These are phyloP conservation scores for Trichoderma sp. DNA, from an alignment of 2,329 filamentous ascomycete genomes.

Conservation along the genomic window DNA sequence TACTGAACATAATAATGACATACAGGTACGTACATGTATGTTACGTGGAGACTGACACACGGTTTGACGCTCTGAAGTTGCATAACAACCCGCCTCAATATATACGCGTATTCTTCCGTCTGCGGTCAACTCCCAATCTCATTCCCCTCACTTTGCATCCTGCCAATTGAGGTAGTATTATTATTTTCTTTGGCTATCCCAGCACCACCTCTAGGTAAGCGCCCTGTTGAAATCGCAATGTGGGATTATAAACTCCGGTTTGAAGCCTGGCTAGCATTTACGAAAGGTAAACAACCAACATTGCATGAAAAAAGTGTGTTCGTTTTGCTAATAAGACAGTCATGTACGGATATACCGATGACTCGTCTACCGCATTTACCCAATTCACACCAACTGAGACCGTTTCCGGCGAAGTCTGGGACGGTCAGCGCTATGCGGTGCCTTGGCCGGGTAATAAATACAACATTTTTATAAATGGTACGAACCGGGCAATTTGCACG, in stretches of 20 bases:
- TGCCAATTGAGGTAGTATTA: not conserved
- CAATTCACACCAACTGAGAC: conserved; percentile 5
- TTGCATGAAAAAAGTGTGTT: not conserved
- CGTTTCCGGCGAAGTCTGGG: not conserved
- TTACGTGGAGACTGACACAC: not conserved
- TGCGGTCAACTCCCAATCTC: not conserved
- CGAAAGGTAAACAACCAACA: not conserved
- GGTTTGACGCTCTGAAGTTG: not conserved
- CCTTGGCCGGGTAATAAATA: conserved; percentile 29
- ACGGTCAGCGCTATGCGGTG: conserved; percentile 12
- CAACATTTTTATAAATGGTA: conserved; percentile 26
- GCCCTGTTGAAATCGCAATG: not conserved
- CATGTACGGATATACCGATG: not conserved
- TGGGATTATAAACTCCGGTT: not conserved
- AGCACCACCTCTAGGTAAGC: not conserved
- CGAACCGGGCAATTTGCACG: conserved; percentile 24
- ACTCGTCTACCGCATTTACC: not conserved
- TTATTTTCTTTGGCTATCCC: not conserved
- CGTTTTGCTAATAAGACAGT: not conserved
- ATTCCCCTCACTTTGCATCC: not conserved
- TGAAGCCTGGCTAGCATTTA: not conserved
- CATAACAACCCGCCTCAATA: not conserved
- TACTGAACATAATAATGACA: not conserved
- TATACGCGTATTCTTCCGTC: not conserved
- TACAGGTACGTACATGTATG: not conserved